Evolutionary conservation across 345 rosid genomes (phyloP), one percentile per base, ranked within the genome.

Genomic region (Eucalyptus pauciflora): DNA sequence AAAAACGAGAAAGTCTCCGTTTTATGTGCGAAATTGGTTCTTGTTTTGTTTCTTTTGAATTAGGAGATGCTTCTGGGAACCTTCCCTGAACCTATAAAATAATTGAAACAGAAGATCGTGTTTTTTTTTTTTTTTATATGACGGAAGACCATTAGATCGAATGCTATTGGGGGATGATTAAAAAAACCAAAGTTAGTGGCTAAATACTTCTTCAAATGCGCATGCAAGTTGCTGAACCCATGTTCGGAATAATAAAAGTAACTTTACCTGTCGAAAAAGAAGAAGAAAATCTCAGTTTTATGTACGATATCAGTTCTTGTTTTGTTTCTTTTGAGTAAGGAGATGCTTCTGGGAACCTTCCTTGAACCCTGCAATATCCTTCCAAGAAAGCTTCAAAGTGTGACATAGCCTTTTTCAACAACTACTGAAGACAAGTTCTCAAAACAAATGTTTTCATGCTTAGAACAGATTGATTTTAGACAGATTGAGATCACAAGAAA

Each of bases 81-180:
- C 4, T 51, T 16, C 54, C 54, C 54, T 16, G 54, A 51, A 51
- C 20, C 8, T 51, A 6, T 6, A 50, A 50, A 50, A 50, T 50
- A 0, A 15, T 15, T 50, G 52, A 15, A 50, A 50, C 7, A 50
- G 52, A 50, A 50, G 1, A 6, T 15, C 3, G 0, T 15, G n/a
- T n/a, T n/a, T n/a, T n/a, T 0, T 50, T 14, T 13, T 48, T 50
- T 5, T 13, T 50, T 50, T 0, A 2, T n/a, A 7, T 7, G 7
- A 50, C 2, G 52, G 52, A 50, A 16, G 52, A 50, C 52, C 1
- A 50, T 50, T 50, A 15, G 18, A 50, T 50, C 18, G 3, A 50
- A 50, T 51, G 20, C 54, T 51, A 5, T 50, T 5, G 52, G 18
- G 18, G 18, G 0, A 50, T 50, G 3, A 50, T 50, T 15, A 50